Evolutionary conservation across 1,284 basidiomycete genomes (phyloP), one percentile per base, ranked within the genome.

Genomic region (Ceratobasidium sp.): DNA sequence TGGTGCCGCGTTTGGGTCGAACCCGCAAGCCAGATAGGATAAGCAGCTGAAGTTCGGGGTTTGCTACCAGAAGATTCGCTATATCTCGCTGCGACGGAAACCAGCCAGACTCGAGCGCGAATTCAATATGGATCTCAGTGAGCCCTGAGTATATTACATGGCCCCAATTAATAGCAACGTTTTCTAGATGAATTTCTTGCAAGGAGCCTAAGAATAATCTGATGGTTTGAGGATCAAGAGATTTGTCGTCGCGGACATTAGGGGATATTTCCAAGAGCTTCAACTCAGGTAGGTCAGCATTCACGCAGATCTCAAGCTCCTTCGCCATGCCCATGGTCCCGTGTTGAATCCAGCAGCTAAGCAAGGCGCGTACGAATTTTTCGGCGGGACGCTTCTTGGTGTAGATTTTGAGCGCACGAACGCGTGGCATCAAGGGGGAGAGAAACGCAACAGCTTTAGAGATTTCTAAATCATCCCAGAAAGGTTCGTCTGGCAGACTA

Each of bases 381-480:
- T n/a, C 5, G 20, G 63, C 42, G 12, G 20, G 13, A n/a, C 5
- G 42, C 20, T 28, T n/a, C 6, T 44, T 10, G 42, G 42, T 15
- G 4, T 23, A n/a, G 39, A 66, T 49, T 13, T 33, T 12, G 12
- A 66, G 10, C 20, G 44, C n/a, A 66, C 44, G 23, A 10, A 66
- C 64, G 44, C 64, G 64, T 28, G 58, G 58, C 58, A 60, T 60
- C 28, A 60, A 20, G 28, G 58, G 28, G 28, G 33, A 18, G 15
- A 60, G 58, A 39, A 60, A 60, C 9, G 1, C n/a, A 9, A 60
- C 28, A 10, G 13, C 28, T 15, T 40, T 56, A n/a, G 51, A 18
- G 51, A 53, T 53, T 53, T 53, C 20, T 23, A 7, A 20, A 7
- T 53, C 20, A 20, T 20, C 51, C 51, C 18, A 53, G 20, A 23